phyloP scores from a whole-genome alignment of 495 filamentous ascomycete genomes.

The Neurospora sp. region DNA sequence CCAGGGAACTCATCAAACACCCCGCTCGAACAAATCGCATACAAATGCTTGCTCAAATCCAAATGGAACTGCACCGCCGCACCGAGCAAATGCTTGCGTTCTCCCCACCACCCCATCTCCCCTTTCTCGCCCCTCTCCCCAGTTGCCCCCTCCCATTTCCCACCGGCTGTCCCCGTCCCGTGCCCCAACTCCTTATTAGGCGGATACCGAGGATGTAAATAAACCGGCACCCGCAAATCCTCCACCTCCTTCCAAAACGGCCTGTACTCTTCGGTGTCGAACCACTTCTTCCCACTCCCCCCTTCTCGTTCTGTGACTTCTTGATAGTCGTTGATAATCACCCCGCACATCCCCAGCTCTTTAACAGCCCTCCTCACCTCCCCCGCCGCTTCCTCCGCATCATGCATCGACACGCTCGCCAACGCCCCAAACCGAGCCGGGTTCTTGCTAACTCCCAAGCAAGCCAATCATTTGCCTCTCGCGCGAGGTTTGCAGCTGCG shows the following conservation, averaged over 20 bases:
- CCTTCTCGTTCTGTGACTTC: no score
- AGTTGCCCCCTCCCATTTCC: not conserved
- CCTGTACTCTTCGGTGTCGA: constrained; percentile 4
- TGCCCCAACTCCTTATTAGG: constrained; percentile 20
- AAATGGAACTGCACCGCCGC: constrained; percentile 29
- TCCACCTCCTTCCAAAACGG: constrained; percentile 42
- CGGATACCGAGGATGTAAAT: constrained; percentile 46
- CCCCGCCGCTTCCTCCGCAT: no score
- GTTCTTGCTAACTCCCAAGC: no score
- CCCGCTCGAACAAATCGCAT: constrained; percentile 25
- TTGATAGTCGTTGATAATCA: no score
- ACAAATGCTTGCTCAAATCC: constrained; percentile 28
- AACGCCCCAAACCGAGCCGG: no score
- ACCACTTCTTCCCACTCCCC: constrained; percentile 41
- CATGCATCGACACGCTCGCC: no score
- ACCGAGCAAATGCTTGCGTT: constrained; percentile 21
- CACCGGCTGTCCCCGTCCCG: constrained; percentile 1
- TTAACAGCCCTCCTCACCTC: no score
- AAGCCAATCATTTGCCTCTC: no score
- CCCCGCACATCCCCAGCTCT: no score
- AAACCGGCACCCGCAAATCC: constrained; percentile 53
- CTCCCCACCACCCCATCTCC: constrained; percentile 7
- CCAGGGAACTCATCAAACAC: constrained; percentile 44
- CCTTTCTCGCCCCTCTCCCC: not conserved
- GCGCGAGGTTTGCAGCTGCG: no score